Evolutionary conservation across 106 monocot genomes (phyloP), one percentile per base, ranked within the genome.

Genomic region (Dioscorea alata): DNA sequence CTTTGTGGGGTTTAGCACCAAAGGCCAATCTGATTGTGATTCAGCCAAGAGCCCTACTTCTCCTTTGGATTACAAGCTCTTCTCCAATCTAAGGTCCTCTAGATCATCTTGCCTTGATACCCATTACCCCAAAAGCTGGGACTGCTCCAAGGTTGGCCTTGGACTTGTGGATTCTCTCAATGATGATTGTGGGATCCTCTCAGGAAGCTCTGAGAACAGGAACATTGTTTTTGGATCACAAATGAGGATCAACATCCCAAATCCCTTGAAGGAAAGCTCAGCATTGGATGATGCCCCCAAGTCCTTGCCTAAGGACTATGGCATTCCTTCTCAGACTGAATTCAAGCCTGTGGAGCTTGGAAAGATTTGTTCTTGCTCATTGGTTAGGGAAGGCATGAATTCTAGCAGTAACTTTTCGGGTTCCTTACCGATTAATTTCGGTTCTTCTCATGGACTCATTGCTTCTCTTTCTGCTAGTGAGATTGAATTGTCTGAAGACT

Each of bases 41-140:
- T 70, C 84, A n/a, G 74, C 71, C 12, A 84, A 69, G 71, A 91
- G 91, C 82, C 87, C 91, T 24, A 91, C 87, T 52, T 91, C 84
- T 22, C 84, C 87, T 15, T 66, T 91, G 71, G 91, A 87, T 28
- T 77, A 58, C 72, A 81, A 63, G 71, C 34, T 70, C 64, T 80
- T 82, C 62, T 74, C 82, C 58, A 81, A 69, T 53, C 56, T 81
- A 1, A 66, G 72, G 8, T 77, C 86, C 23, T 82, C 79, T 16
- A 79, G 79, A 73, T 86, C 81, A 22, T 71, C 79, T 31, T 50
- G 21, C 61, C 62, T 25, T 14, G 73, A 33, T 4, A 63, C 60
- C 64, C 60, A 62, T 13, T 53, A 62, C 10, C 73, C 79, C 5
- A 89, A 70, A 75, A 79, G 73, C 63, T 91, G 86, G 84, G 81